phyloP scores from a whole-genome alignment of 495 filamentous ascomycete genomes.

The Echria macrotheca region DNA sequence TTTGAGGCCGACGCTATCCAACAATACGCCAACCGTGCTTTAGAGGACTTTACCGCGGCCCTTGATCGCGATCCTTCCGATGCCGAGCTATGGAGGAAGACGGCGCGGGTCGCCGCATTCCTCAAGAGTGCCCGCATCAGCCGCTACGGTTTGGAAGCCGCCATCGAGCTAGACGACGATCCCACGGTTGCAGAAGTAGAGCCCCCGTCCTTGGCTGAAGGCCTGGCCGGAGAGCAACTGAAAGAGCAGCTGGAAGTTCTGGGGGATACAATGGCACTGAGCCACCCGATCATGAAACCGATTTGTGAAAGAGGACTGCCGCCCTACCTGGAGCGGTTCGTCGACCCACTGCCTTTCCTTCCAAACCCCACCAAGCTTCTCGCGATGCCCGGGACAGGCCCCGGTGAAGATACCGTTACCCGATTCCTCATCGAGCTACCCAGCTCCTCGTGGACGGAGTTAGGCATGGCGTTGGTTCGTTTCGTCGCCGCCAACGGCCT shows the following conservation, averaged over 20 bases:
- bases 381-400: slow-evolving; percentile 15
- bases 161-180: slow-evolving; percentile 79
- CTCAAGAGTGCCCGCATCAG: slow-evolving; percentile 70
- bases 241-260: slow-evolving; percentile 59
- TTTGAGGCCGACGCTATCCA: slow-evolving; percentile 37
- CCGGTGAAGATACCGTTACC: slow-evolving; percentile 50
- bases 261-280: slow-evolving; percentile 65
- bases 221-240: slow-evolving; percentile 74
- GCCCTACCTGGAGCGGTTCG: slow-evolving; percentile 55
- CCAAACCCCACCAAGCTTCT: slow-evolving; percentile 47
- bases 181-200: slow-evolving; percentile 64
- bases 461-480: slow-evolving; percentile 35
- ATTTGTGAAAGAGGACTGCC: slow-evolving; percentile 59
- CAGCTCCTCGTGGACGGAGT: slow-evolving; percentile 35
- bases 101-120: slow-evolving; percentile 69
- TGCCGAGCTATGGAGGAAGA: slow-evolving; percentile 86
- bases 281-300: slow-evolving; percentile 59
- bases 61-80: slow-evolving; percentile 89
- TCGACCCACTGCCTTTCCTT: slow-evolving; percentile 75
- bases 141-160: slow-evolving; percentile 86
- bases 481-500: slow-evolving; percentile 28
- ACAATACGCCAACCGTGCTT: slow-evolving; percentile 38
- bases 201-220: slow-evolving; percentile 77
- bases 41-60: slow-evolving; percentile 66
- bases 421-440: slow-evolving; percentile 38